phyloP scores from a whole-genome alignment of 768 basidiomycete genomes.

The Coprinopsis sp. region DNA sequence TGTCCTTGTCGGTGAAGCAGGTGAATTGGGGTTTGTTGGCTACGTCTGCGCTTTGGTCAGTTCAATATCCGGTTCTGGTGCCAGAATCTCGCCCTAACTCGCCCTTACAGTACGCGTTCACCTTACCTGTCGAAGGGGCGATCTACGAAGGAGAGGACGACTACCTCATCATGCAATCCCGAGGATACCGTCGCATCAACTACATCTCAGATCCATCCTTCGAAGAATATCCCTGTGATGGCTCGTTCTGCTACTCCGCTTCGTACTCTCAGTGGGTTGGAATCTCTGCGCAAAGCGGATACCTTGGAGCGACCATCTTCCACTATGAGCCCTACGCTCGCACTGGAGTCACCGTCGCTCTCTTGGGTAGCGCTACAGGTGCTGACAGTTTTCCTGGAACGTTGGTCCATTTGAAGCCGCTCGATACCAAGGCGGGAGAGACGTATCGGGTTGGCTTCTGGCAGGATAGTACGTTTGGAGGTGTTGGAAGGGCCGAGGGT shows the following conservation, averaged over 20 bases:
- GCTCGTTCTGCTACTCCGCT: constrained; percentile 34
- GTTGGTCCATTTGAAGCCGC: constrained; percentile 24
- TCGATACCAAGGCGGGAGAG: constrained; percentile 29
- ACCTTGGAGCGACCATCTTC: constrained; percentile 38
- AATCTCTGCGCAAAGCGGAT: constrained; percentile 27
- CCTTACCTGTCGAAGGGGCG: constrained; percentile 36
- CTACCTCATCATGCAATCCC: constrained; percentile 40
- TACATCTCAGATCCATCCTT: constrained; percentile 36
- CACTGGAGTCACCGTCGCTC: constrained; percentile 30
- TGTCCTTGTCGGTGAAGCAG: constrained; percentile 34
- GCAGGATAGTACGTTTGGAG: constrained; percentile 32
- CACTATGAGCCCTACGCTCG: constrained; percentile 36
- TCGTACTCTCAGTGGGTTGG: constrained; percentile 36
- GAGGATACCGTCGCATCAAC: constrained; percentile 37
- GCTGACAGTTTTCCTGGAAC: constrained; percentile 33
- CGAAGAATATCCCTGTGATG: constrained; percentile 32
- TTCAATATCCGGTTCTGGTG: neutral
- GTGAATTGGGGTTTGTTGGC: too few species aligned
- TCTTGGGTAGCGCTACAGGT: constrained; percentile 38
- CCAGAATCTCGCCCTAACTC: neutral
- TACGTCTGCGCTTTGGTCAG: constrained; percentile 44
- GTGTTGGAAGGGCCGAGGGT: constrained; percentile 21
- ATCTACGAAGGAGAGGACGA: constrained; percentile 38
- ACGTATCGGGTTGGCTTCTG: constrained; percentile 37
- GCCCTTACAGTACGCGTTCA: constrained; percentile 33